phyloP scores from a whole-genome alignment of 768 basidiomycete species.

The Vararia minispora region DNA sequence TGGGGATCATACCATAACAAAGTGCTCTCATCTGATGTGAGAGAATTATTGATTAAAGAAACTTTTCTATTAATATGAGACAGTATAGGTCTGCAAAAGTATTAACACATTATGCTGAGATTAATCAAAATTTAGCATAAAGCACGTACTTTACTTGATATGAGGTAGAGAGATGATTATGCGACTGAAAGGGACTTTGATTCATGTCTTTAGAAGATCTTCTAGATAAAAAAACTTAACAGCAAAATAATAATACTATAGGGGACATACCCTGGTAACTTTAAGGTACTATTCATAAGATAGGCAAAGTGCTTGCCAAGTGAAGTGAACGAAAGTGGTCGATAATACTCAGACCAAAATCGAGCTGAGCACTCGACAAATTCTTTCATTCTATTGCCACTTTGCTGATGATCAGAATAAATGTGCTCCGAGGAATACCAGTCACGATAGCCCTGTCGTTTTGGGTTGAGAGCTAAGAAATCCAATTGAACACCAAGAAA shows the following conservation, averaged over 20 bases:
- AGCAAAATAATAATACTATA: background rate
- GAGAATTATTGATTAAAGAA: background rate
- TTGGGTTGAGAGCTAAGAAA: constrained; percentile 34
- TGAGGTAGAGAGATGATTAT: constrained; percentile 25
- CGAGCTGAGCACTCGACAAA: constrained; percentile 55
- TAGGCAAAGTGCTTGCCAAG: constrained; percentile 85
- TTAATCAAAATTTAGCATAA: constrained; percentile 1
- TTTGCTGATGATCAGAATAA: constrained; percentile 60
- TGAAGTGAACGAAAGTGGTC: constrained; percentile 74
- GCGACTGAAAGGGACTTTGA: constrained; percentile 67
- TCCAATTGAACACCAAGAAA: constrained; percentile 69
- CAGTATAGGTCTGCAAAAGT: constrained; percentile 62
- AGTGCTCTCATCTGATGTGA: constrained; percentile 3
- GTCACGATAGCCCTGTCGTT: constrained; percentile 65
- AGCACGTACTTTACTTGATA: constrained; percentile 27
- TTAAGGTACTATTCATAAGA: constrained; percentile 84
- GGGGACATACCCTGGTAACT: constrained; percentile 59
- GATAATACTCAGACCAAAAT: constrained; percentile 86
- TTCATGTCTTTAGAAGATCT: constrained; percentile 60
- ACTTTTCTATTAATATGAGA: constrained; percentile 19
- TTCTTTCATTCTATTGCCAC: constrained; percentile 44
- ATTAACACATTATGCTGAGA: background rate
- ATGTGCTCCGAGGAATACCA: constrained; percentile 79
- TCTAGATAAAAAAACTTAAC: constrained; percentile 24
- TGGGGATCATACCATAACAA: constrained; percentile 5